Conservation (phyloP, 2,329 filamentous ascomycete genomes). For the Zymoseptoria pseudotritici region DNA sequence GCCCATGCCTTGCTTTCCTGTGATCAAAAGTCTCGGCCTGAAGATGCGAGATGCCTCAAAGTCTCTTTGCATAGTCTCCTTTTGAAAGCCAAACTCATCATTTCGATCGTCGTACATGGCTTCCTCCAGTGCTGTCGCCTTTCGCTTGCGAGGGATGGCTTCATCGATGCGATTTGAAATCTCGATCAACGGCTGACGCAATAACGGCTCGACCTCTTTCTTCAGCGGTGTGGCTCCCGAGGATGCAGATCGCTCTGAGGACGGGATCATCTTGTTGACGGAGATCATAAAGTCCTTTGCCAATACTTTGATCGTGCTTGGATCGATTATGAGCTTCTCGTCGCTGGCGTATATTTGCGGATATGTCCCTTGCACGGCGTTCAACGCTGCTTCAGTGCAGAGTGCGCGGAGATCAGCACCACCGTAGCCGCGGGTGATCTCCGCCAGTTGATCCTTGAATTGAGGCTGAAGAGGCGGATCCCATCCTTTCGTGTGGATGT, state of each 20-base stretch:
- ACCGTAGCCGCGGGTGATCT: conserved; percentile 90
- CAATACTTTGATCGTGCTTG: conserved; percentile 73
- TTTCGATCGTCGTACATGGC: conserved; percentile 87
- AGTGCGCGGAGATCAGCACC: conserved; percentile 90
- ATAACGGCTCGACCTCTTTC: conserved; percentile 69
- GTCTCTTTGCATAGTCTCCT: conserved; percentile 62
- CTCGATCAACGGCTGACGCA: conserved; percentile 63
- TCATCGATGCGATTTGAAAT: conserved; percentile 60
- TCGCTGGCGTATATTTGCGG: conserved; percentile 91
- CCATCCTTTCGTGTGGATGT: conserved; percentile 95
- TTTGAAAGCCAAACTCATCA: conserved; percentile 72
- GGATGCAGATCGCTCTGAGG: conserved; percentile 81
- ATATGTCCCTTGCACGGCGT: conserved; percentile 90
- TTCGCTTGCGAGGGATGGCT: conserved; percentile 76
- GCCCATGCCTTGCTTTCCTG: conserved; percentile 82
- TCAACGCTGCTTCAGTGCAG: conserved; percentile 91
- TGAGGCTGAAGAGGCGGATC: conserved; percentile 62
- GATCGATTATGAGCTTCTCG: conserved; percentile 83
- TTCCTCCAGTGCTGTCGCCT: conserved; percentile 82
- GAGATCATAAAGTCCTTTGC: conserved; percentile 97
- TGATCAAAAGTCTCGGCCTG: conserved; percentile 76
- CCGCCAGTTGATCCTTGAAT: conserved; percentile 78
- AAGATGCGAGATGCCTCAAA: conserved; percentile 87
- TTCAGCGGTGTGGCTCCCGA: conserved; percentile 78
- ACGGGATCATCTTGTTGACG: conserved; percentile 91